A percentile compares a stretch with the other conserved stretches of the same genome.
phyloP scores from a whole-genome alignment of 2,329 filamentous ascomycete species.

The Pezicula neosporulosa region DNA sequence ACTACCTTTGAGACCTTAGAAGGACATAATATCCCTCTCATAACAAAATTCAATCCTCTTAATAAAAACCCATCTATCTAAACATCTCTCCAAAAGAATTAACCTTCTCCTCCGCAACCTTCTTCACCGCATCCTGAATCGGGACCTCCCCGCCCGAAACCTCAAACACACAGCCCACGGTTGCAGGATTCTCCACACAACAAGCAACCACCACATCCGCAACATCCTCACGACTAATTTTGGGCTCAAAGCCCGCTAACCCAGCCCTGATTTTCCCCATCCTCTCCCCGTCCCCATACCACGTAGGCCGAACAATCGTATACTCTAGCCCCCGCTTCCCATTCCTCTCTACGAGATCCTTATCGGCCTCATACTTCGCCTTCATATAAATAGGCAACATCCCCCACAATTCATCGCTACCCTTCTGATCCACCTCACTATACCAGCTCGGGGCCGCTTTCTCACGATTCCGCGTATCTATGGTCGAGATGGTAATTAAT shows the following conservation, averaged over 20 bases:
- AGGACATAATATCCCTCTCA: too few species aligned
- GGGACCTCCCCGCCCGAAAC: conserved; percentile 35
- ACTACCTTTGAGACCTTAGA: too few species aligned
- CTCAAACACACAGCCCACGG: conserved; percentile 40
- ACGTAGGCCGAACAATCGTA: conserved; percentile 41
- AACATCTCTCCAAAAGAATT: conserved; percentile 25
- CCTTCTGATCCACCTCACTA: conserved; percentile 31
- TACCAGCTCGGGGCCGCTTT: conserved; percentile 40
- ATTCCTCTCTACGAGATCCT: conserved; percentile 34
- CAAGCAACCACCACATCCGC: conserved; percentile 37
- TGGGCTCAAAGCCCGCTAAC: conserved; percentile 33
- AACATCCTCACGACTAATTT: conserved; percentile 40
- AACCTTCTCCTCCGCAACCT: conserved; percentile 32
- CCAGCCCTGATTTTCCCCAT: conserved; percentile 38
- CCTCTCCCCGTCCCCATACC: conserved; percentile 33
- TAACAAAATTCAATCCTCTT: too few species aligned
- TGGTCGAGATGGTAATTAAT: conserved; percentile 42
- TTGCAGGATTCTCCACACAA: conserved; percentile 35
- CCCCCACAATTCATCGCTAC: conserved; percentile 34
- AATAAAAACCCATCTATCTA: conserved; percentile 3
- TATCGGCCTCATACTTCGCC: conserved; percentile 40
- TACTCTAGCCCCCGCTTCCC: conserved; percentile 35
- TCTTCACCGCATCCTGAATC: conserved; percentile 34
- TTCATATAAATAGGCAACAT: conserved; percentile 36
- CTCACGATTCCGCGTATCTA: conserved; percentile 39